Percentiles rank a stretch among this genome's conserved stretches.
phyloP scores from a whole-genome alignment of 768 basidiomycete genomes.

The Suillus placidus region DNA sequence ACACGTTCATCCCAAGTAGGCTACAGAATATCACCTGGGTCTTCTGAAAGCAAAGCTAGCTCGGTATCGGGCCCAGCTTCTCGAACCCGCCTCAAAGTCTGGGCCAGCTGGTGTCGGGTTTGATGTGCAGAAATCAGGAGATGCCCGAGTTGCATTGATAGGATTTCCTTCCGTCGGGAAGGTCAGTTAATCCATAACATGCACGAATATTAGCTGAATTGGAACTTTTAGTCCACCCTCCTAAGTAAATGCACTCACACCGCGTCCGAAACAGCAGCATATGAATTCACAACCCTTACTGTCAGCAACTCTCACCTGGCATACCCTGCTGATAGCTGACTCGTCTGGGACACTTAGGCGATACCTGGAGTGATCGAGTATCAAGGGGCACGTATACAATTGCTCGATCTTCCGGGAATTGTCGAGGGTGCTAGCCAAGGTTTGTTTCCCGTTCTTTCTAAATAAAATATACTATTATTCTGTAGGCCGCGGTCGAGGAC shows the following conservation, averaged over 20 bases:
- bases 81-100: slow-evolving; percentile 88
- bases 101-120: slow-evolving; percentile 82
- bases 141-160: slow-evolving; percentile 89
- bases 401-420: slow-evolving; percentile 94
- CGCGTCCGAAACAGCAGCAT: slow-evolving; percentile 84
- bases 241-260: slow-evolving; percentile 93
- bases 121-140: slow-evolving; percentile 85
- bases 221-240: slow-evolving; percentile 71
- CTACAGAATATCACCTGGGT: slow-evolving; percentile 93
- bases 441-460: slow-evolving; percentile 10
- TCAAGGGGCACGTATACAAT: slow-evolving; percentile 90
- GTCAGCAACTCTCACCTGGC: slow-evolving; percentile 39
- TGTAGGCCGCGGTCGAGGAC: slow-evolving; percentile 77
- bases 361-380: slow-evolving; percentile 98
- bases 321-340: neutral
- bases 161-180: slow-evolving; percentile 97
- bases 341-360: slow-evolving; percentile 50
- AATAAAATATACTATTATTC: neutral
- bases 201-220: slow-evolving; percentile 11
- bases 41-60: slow-evolving; percentile 94
- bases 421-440: slow-evolving; percentile 91
- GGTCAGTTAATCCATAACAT: slow-evolving; percentile 36
- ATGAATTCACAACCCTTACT: slow-evolving; percentile 94
- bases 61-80: slow-evolving; percentile 90
- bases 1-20: slow-evolving; percentile 46